Base-by-base conservation (phyloP, 495 filamentous ascomycete species). In the Xylaria nigripes region DNA sequence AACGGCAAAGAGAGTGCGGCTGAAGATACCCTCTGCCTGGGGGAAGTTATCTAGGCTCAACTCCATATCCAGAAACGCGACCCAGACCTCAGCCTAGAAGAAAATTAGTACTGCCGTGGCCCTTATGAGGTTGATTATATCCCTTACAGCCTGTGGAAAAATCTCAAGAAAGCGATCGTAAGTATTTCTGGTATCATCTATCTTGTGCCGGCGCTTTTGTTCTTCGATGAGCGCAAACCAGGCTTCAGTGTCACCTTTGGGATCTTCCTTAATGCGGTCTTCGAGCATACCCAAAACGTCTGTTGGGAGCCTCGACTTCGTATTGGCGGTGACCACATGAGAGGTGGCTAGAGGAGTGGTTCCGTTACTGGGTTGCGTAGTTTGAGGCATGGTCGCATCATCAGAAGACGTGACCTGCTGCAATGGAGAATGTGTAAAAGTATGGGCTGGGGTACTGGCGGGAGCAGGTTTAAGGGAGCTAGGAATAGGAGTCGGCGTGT, bases 161-260 rank as follows among this genome's bases (percentile, higher is more conserved):
- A 91, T 70, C 58, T 81, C 79, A 62, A 98, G 76, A 62, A 96
- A 95, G 36, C 86, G 79, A 50, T 95, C 87, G 62, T 91, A 97
- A 18, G 84, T 81, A 49, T 77, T 78, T 49, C 93, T 85, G 18
- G 86, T 82, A 59, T 90, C 87, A 51, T 92, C 86, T 50, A 90
- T 68, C 67, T 91, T 90, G 65, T 84, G 83, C 60, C 87, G 87
- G 62, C 81, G 79, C 58, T 83, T 84, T 66, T 96, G 85, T 69
- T 97, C 91, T 56, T 77, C 77, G 67, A 98, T 90, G 62, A 98
- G 75, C 52, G 78, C 77, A 60, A 91, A 69, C 93, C 93, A 98
- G 15, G 92, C 89, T 45, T 90, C 83, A 58, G 92, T 76, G 63
- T 96, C 93, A 56, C 91, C 93, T 54, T 86, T 83, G 24, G 94